phyloP scores from a whole-genome alignment of 129 eudicot species.

The Silybum marianum region DNA sequence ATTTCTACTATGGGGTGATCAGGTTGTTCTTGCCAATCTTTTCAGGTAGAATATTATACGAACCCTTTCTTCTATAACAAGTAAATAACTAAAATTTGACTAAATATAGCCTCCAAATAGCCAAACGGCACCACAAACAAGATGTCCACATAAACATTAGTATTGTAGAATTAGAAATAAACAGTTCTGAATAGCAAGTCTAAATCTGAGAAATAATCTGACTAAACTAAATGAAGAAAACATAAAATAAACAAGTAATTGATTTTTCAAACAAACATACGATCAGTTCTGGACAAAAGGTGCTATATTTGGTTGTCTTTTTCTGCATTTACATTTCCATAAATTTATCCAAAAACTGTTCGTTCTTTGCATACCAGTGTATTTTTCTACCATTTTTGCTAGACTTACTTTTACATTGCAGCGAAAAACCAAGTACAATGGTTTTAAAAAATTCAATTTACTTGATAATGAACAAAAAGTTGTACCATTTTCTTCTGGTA shows the following conservation, averaged over 20 bases:
- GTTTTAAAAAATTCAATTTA: background rate
- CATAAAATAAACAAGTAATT: background rate
- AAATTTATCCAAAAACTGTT: background rate
- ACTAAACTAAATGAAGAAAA: background rate
- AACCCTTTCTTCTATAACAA: background rate
- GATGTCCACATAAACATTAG: background rate
- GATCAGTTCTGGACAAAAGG: background rate
- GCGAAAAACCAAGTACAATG: background rate
- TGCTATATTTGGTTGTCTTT: background rate
- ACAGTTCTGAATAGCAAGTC: background rate
- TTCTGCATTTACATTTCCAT: too few relatives aligned
- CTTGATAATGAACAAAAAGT: background rate
- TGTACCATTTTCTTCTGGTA: background rate
- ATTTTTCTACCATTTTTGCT: background rate
- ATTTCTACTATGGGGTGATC: conserved; percentile 92
- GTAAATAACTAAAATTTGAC: conserved; percentile 12
- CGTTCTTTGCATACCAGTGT: background rate
- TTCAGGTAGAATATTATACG: conserved; percentile 24
- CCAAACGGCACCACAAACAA: background rate
- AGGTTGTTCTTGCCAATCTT: conserved; percentile 69
- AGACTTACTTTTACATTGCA: background rate
- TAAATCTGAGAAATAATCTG: background rate
- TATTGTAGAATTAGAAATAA: background rate
- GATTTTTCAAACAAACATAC: background rate
- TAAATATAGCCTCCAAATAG: conserved; percentile 8